Percentiles rank a stretch among this genome's conserved stretches.
Evolutionary conservation across 202 grass and related monocot genomes (phyloP).

Genomic region (Elaeis oleifera): DNA sequence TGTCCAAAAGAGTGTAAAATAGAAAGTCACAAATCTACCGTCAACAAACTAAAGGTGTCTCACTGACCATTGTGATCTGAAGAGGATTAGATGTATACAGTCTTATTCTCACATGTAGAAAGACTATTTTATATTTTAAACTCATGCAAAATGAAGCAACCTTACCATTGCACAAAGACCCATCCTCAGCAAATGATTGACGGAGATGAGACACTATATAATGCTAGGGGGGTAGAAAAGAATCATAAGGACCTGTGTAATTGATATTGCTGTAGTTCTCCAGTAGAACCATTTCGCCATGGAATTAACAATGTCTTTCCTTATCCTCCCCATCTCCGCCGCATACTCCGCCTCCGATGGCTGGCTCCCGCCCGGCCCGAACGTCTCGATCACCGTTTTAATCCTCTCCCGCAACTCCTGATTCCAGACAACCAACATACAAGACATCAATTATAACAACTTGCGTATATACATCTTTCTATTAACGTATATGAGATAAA

Average conservation of each 20-base stretch:
- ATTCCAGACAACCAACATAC: background rate
- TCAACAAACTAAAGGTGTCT: no score
- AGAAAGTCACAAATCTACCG: no score
- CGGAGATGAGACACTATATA: no score
- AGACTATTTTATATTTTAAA: no score
- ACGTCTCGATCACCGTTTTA: constrained; percentile 15
- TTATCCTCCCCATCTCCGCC: constrained; percentile 30
- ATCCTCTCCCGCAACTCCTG: constrained; percentile 61
- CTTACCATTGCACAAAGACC: no score
- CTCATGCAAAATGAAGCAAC: no score
- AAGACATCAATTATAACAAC: background rate
- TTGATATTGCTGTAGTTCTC: constrained; percentile 75
- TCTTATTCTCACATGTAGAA: no score
- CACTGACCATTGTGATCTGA: no score
- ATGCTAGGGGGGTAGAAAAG: background rate
- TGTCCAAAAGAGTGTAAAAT: no score
- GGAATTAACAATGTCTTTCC: constrained; percentile 68
- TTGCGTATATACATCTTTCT: background rate
- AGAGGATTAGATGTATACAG: no score
- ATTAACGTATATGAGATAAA: background rate
- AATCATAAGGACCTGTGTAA: constrained; percentile 45
- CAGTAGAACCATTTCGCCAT: constrained; percentile 75
- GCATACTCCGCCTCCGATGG: constrained; percentile 10
- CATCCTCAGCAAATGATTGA: no score
- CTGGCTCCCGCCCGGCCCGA: background rate